A percentile compares a stretch with the other conserved stretches of the same genome.
phyloP scores from a whole-genome alignment of 2,329 filamentous ascomycete species.

The Aspergillus alliaceus region DNA sequence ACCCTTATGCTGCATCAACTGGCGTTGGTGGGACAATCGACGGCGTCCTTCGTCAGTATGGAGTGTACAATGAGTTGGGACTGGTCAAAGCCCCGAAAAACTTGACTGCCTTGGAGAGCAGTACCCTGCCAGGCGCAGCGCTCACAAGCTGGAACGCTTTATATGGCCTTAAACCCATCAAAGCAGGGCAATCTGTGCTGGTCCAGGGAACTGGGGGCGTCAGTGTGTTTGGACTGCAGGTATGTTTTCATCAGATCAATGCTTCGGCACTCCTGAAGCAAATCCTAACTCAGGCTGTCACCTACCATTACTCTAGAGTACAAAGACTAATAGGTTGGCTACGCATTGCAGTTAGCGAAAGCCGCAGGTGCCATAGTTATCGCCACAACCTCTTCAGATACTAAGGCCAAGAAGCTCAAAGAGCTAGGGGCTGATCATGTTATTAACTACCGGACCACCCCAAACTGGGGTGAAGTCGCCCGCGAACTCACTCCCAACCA shows the following conservation, averaged over 20 bases:
- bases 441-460: conserved; percentile 56
- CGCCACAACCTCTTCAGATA: no score
- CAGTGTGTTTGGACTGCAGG: background rate
- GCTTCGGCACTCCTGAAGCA: no score
- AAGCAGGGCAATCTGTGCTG: background rate
- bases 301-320: no score
- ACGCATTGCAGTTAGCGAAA: no score
- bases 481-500: conserved; percentile 49
- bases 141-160: background rate
- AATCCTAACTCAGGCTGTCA: no score
- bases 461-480: conserved; percentile 56
- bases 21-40: no score
- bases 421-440: conserved; percentile 56
- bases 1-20: no score
- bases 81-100: conserved; percentile 55
- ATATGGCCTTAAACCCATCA: background rate
- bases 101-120: conserved; percentile 47
- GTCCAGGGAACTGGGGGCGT: background rate
- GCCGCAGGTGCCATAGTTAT: no score
- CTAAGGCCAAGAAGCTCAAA: no score
- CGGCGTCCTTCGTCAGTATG: conserved; percentile 63
- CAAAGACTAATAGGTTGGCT: no score
- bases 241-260: no score
- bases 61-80: conserved; percentile 58
- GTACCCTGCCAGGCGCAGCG: background rate